These are phyloP conservation scores for Penicillium pulvis DNA, from an alignment of 495 filamentous ascomycete species.

Conservation along the genomic window DNA sequence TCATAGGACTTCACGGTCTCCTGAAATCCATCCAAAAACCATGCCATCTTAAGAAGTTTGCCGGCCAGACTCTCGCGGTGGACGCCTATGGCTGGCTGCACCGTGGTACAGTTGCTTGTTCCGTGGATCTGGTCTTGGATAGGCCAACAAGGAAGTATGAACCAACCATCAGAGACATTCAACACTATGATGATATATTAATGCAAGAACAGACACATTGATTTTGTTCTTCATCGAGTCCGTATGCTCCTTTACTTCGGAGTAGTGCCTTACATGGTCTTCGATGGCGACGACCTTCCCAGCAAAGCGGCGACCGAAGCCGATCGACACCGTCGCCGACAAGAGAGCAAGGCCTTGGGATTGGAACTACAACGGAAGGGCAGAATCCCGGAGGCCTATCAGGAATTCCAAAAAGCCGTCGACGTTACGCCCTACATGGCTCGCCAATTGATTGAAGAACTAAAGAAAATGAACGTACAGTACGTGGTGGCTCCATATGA, in stretches of 20 bases:
- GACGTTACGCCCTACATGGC: constrained; percentile 98
- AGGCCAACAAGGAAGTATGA: constrained; percentile 84
- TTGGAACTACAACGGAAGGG: constrained; percentile 80
- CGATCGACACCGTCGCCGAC: constrained; percentile 66
- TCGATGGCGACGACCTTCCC: constrained; percentile 94
- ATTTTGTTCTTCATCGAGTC: constrained; percentile 88
- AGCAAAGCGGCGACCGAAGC: constrained; percentile 92
- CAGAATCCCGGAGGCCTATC: constrained; percentile 75
- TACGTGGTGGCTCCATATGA: constrained; percentile 98
- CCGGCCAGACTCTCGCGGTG: constrained; percentile 84
- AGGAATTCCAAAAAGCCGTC: constrained; percentile 91
- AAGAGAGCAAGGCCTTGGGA: constrained; percentile 72
- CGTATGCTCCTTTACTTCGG: constrained; percentile 92
- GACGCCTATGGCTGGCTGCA: constrained; percentile 99
- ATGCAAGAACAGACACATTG: constrained; percentile 67
- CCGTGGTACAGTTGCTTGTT: constrained; percentile 86
- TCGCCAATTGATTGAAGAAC: constrained; percentile 83
- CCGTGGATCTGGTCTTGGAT: constrained; percentile 85
- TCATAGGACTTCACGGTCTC: constrained; percentile 78
- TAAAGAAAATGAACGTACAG: constrained; percentile 74
- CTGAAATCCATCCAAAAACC: constrained; percentile 96
- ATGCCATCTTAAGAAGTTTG: constrained; percentile 81
- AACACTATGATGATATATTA: neutral
- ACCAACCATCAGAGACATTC: neutral
- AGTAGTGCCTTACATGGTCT: constrained; percentile 88